A percentile compares a stretch with the other conserved stretches of the same genome.
These are phyloP conservation scores for Murraya koenigii DNA, from an alignment of 345 rosid species.

Conservation along the genomic window DNA sequence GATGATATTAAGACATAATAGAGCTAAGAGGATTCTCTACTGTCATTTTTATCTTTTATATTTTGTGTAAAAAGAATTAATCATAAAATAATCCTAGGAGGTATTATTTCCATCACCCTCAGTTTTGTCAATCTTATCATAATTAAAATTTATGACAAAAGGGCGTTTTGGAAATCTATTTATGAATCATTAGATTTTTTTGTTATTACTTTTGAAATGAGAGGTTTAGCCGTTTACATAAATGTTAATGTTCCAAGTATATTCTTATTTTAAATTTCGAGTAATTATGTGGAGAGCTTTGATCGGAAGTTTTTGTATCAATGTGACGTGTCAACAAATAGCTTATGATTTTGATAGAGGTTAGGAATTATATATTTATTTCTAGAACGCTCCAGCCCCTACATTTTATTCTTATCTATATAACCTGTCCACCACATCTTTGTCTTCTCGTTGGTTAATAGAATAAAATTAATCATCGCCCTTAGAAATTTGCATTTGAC, in stretches of 20 bases:
- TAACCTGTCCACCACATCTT: background rate
- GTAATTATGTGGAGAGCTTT: too few relatives aligned
- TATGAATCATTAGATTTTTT: too few relatives aligned
- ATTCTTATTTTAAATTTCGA: too few relatives aligned
- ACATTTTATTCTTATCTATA: constrained; percentile 2
- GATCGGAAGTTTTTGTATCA: too few relatives aligned
- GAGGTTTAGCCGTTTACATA: too few relatives aligned
- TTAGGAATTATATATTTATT: background rate
- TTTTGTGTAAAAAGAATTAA: background rate
- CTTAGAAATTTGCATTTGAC: background rate
- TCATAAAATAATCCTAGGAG: background rate
- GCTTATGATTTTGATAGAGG: background rate
- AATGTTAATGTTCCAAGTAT: too few relatives aligned
- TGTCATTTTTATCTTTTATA: too few relatives aligned
- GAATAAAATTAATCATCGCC: background rate
- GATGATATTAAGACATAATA: too few relatives aligned
- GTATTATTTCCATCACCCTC: fast-evolving
- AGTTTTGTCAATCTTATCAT: fast-evolving
- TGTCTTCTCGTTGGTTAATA: background rate
- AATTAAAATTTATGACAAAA: too few relatives aligned
- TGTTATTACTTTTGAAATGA: too few relatives aligned
- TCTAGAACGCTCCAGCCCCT: background rate
- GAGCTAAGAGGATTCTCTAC: too few relatives aligned
- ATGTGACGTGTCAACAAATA: background rate
- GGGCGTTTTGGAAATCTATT: too few relatives aligned